Base-by-base conservation (phyloP, 192 early-diverging fungal genomes). In the Backusella mclennaniae region DNA sequence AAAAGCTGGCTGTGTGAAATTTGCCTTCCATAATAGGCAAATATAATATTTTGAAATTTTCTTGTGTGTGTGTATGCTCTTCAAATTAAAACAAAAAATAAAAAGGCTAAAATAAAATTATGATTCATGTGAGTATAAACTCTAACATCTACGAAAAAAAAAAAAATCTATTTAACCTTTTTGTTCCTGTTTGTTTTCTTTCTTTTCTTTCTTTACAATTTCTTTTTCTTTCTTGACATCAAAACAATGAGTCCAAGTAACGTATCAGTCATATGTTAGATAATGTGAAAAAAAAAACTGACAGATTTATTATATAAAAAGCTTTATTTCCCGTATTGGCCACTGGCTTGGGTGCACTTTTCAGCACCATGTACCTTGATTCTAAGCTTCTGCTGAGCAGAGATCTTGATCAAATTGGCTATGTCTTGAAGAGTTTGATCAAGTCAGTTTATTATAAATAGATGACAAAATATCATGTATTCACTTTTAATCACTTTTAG, bases 321-420 rank as follows among this genome's bases (percentile, higher is more conserved):
- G 42, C 29, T 46, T 3, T 71, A 29, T 14, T 71, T 71, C 70
- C 42, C 49, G 53, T 72, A 1, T 78, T 78, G 7, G 78, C 77
- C 19, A 26, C 82, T 56, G 73, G 79, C n/a, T 73, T 78, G 11
- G 84, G 79, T 26, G 80, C 78, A 35, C 36, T 83, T 35, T 73
- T 84, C 11, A 82, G 84, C 11, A 77, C 79, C 14, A 77, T 88
- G 80, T 88, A 88, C 42, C 68, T 84, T 12, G 84, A 85, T 73
- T 82, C 87, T n/a, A 83, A 81, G 42, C 35, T 84, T 7, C 76
- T 83, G 12, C 38, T 88, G 26, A 77, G 80, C 33, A 76, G 80
- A 38, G 87, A 88, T 49, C 44, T 71, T 49, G 71, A 81, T 59
- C 80, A 86, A 67, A 77, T 83, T 19, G 46, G 46, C 17, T 49